Percentiles rank a stretch among this genome's conserved stretches.
phyloP scores from a whole-genome alignment of 1,284 basidiomycete species.

The Cutaneotrichosporon dermatis region DNA sequence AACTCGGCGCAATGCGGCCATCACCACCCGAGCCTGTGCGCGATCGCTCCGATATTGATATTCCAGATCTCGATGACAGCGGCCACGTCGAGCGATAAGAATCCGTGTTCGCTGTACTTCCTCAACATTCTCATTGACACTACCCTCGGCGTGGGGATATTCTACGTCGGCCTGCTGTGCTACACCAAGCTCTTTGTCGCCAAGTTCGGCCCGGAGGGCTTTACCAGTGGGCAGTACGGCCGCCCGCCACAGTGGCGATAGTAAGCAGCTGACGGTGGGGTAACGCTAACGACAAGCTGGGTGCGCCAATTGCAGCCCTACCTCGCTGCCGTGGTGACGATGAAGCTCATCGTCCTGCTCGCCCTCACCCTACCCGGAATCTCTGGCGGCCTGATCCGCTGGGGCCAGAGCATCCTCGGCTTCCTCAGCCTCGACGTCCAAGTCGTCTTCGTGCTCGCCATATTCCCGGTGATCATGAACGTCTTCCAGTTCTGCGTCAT shows the following conservation, averaged over 20 bases:
- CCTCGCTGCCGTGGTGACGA: conserved; percentile 72
- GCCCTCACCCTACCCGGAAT: conserved; percentile 58
- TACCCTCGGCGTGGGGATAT: conserved; percentile 72
- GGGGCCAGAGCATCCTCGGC: conserved; percentile 76
- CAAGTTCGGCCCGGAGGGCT: conserved; percentile 65
- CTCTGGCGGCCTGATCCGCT: conserved; percentile 64
- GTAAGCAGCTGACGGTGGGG: conserved; percentile 23
- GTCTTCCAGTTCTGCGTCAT: conserved; percentile 61
- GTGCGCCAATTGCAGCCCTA: conserved; percentile 79
- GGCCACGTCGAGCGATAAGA: conserved; percentile 63
- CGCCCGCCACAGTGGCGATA: conserved; percentile 57
- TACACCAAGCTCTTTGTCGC: conserved; percentile 65
- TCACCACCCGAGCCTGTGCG: too few relatives aligned
- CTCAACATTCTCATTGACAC: conserved; percentile 93
- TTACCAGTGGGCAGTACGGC: conserved; percentile 83
- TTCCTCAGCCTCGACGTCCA: conserved; percentile 72
- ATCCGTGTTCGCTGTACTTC: conserved; percentile 88
- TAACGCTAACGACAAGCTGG: conserved; percentile 56
- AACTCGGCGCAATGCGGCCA: too few relatives aligned
- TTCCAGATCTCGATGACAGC: conserved; percentile 47
- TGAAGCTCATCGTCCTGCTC: conserved; percentile 81
- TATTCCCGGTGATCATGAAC: conserved; percentile 93
- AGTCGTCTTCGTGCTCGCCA: conserved; percentile 83
- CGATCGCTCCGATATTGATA: not conserved
- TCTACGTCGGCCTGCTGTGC: conserved; percentile 72